A percentile compares a stretch with the other conserved stretches of the same genome.
phyloP scores from a whole-genome alignment of 148 eudicot species.

The Tetragonia tetragonoides region DNA sequence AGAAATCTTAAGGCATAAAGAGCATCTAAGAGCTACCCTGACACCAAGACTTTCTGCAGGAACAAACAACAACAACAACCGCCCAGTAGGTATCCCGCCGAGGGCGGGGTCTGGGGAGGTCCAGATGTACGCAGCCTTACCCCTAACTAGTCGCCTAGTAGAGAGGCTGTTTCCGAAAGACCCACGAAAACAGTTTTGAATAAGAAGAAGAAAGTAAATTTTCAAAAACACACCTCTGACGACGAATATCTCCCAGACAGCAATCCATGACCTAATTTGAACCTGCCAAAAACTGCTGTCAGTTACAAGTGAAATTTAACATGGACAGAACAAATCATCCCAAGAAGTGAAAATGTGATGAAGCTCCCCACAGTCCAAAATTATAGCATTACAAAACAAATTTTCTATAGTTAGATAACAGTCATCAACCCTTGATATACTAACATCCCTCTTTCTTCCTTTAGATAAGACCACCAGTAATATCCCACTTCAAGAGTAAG shows the following conservation, averaged over 20 bases:
- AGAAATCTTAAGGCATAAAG: background rate
- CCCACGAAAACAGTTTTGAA: too few species aligned
- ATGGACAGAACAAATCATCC: background rate
- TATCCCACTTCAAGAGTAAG: too few species aligned
- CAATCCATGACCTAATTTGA: constrained; percentile 84
- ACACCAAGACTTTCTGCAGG: background rate
- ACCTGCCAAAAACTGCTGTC: constrained; percentile 37
- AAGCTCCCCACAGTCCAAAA: background rate
- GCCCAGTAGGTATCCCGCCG: too few species aligned
- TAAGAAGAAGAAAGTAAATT: background rate
- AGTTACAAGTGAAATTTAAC: constrained; percentile 3
- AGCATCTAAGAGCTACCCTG: background rate
- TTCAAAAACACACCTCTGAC: constrained; percentile 51
- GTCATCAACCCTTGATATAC: too few species aligned
- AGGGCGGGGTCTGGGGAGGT: too few species aligned
- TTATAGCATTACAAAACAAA: background rate
- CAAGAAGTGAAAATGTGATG: background rate
- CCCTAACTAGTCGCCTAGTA: too few species aligned
- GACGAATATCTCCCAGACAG: constrained; percentile 90
- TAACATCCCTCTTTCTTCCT: too few species aligned
- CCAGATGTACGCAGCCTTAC: too few species aligned
- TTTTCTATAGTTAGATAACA: too few species aligned
- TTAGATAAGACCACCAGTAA: too few species aligned
- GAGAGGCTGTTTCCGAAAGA: too few species aligned
- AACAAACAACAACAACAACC: too few species aligned